Conservation (phyloP, 1,139 yeast genomes). For the Suhomyces atakaporum region DNA sequence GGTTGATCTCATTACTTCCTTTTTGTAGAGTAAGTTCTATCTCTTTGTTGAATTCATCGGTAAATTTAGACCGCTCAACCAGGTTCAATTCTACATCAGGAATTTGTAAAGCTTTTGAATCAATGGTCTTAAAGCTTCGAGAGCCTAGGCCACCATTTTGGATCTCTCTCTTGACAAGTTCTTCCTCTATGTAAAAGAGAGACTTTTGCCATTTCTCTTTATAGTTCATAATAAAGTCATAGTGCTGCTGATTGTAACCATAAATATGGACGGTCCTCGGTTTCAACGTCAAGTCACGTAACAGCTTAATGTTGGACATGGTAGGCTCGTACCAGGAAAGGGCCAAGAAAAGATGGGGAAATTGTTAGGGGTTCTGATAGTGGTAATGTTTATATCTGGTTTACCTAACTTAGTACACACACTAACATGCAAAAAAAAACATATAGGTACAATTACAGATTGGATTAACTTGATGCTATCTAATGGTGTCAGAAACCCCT, state of each 20-base stretch:
- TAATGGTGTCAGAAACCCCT: conserved; percentile 6
- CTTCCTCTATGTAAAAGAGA: conserved; percentile 36
- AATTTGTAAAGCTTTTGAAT: conserved; percentile 5
- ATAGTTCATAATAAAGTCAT: conserved; percentile 28
- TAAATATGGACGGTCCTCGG: conserved; percentile 36
- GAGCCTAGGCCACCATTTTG: conserved; percentile 11
- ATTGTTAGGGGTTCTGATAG: not conserved
- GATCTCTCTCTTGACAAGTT: conserved; percentile 12
- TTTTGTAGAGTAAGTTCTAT: conserved; percentile 9
- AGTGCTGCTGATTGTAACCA: conserved; percentile 37
- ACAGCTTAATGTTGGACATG: conserved; percentile 9
- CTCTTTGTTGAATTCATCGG: conserved; percentile 1
- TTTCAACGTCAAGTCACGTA: conserved; percentile 34
- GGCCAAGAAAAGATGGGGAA: no score
- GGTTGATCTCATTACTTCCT: conserved; percentile 2
- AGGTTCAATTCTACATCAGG: conserved; percentile 6
- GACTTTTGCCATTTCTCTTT: conserved; percentile 38
- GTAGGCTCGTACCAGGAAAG: no score
- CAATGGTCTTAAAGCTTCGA: conserved; percentile 7
- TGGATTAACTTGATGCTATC: not conserved
- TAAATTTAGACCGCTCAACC: not conserved
- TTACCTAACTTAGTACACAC: not conserved
- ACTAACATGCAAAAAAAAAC: conserved; percentile 1
- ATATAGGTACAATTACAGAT: not conserved
- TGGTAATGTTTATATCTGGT: not conserved